Base-by-base conservation (phyloP, 805 yeast species). In the Candida maltosa region DNA sequence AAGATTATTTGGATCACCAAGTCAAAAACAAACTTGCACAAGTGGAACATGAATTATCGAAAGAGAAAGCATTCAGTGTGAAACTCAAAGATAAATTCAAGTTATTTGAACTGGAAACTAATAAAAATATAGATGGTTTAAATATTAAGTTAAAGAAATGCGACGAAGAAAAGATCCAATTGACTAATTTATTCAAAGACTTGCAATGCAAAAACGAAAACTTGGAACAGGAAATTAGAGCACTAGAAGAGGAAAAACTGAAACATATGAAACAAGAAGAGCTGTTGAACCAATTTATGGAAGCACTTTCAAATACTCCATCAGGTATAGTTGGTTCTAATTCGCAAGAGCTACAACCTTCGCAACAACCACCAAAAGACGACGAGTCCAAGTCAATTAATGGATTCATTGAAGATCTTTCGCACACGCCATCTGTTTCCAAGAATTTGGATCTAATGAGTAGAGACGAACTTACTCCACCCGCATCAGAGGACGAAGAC, bases 1-100 rank as follows among this genome's bases (percentile, higher is more conserved):
- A 48, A 3, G 36, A 39, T 5, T 57, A 46, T 35, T 35, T 62
- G 24, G 44, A 54, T n/a, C 26, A 38, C 3, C 46, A 54, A 34
- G 45, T 49, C 31, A 38, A 49, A 19, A 32, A 26, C 4, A 43
- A 38, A 10, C 32, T 47, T 21, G 26, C 29, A 6, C 39, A 19
- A 2, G 27, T 51, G 6, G 42, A 48, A 30, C 26, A 34, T 8
- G 51, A 52, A 26, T 34, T 57, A 37, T 32, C 32, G 9, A 38
- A 40, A 16, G 54, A 49, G 33, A 38, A 40, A 20, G n/a, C 31
- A 12, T 16, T 19, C 6, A 42, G 44, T 29, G 39, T 40, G 16
- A 44, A 45, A 38, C 28, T 44, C n/a, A 44, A 39, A 32, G 46
- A 48, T 10, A 42, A 45, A 26, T 22, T 44, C 29, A 41, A 46